phyloP scores from a whole-genome alignment of 441 rosid genomes.

The Melianthus villosus region DNA sequence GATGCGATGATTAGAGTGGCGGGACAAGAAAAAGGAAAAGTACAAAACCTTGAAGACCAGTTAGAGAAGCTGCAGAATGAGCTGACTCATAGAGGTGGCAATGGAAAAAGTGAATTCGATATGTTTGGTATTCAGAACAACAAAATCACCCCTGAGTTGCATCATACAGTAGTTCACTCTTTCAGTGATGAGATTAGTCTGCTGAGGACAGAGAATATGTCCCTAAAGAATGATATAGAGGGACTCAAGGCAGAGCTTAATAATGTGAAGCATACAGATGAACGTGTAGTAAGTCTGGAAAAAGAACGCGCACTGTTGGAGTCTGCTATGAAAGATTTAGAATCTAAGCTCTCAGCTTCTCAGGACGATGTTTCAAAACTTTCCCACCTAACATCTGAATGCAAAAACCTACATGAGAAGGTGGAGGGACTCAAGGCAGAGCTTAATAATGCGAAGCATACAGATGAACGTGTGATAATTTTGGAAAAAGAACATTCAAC shows the following conservation, averaged over 20 bases:
- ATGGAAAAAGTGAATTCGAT: conserved; percentile 13
- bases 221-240: conserved; percentile 53
- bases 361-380: conserved; percentile 55
- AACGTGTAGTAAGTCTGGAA: conserved; percentile 49
- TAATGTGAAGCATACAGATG: conserved; percentile 38
- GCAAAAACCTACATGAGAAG: conserved; percentile 51
- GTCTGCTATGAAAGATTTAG: conserved; percentile 60
- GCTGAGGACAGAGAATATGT: conserved; percentile 45
- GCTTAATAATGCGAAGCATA: conserved; percentile 33
- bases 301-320: conserved; percentile 40
- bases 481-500: conserved; percentile 48
- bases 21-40: conserved; percentile 58
- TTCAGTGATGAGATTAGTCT: conserved; percentile 45
- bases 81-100: conserved; percentile 22
- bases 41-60: conserved; percentile 51
- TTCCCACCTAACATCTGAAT: conserved; percentile 49
- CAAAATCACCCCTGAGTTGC: conserved; percentile 17
- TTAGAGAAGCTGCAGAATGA: conserved; percentile 51
- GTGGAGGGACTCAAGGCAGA: conserved; percentile 52
- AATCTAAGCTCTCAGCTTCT: conserved; percentile 46
- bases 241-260: conserved; percentile 37
- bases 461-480: conserved; percentile 43
- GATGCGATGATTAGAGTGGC: conserved; percentile 65
- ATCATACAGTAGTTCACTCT: conserved; percentile 20
- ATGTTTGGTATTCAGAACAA: conserved; percentile 11